Percentiles rank a stretch among this genome's conserved stretches.
Conservation (phyloP, 2,329 filamentous ascomycete species). For the Beauveria sp. region DNA sequence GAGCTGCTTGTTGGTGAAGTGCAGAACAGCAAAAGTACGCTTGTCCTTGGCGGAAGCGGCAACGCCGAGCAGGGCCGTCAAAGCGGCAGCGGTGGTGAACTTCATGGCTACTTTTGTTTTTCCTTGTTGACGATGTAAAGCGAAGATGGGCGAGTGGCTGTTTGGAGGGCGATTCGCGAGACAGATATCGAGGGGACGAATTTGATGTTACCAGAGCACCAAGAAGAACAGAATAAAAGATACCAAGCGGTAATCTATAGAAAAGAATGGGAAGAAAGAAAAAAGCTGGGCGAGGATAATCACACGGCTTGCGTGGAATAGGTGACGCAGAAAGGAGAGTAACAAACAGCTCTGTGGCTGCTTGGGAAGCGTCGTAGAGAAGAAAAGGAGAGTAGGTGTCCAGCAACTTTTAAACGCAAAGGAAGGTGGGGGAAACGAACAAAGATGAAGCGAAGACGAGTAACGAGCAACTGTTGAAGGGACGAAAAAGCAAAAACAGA, state of each 20-base stretch:
- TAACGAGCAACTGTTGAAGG: neutral
- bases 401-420: constrained; percentile 8
- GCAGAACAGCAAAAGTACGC: constrained; percentile 60
- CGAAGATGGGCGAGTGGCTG: neutral
- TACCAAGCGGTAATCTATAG: neutral
- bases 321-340: constrained; percentile 11
- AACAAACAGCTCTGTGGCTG: constrained; percentile 5
- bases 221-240: neutral
- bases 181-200: neutral
- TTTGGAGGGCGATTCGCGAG: neutral
- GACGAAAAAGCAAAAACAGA: neutral
- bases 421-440: neutral
- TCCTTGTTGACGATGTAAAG: neutral
- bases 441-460: neutral
- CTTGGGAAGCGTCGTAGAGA: neutral
- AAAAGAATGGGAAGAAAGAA: neutral
- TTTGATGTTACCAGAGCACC: constrained; percentile 11
- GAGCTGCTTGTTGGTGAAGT: constrained; percentile 59
- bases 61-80: constrained; percentile 32
- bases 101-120: constrained; percentile 26
- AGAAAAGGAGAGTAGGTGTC: constrained; percentile 12
- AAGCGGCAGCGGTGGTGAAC: constrained; percentile 21
- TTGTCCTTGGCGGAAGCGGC: constrained; percentile 34
- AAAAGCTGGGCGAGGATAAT: constrained; percentile 8
- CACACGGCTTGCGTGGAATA: constrained; percentile 11